Evolutionary conservation across 2,329 filamentous ascomycete genomes (phyloP), one percentile per base, ranked within the genome.

Genomic region (Penicillium rolfsii): DNA sequence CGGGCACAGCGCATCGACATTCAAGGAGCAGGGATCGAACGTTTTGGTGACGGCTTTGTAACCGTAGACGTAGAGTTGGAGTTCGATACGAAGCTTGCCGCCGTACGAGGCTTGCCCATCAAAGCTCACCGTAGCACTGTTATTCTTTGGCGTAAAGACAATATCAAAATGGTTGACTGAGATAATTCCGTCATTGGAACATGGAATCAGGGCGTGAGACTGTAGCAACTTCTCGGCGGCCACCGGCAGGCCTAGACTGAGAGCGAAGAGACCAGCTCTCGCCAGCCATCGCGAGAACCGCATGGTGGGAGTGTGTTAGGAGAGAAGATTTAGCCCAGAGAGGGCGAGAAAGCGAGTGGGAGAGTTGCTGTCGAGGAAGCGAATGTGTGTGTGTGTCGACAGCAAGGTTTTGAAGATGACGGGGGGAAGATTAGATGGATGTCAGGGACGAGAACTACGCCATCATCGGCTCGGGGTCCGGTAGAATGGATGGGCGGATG

Each of bases 91-190:
- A 64, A 97, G 89, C 73, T 90, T 90, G 70, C 91, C 92, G 69
- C 89, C 84, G 61, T 97, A 90, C 35, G 90, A 89, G n/a, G 93
- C 95, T 33, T 91, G 88, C 63, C 91, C 92, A 60, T 90, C 85
- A 67, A 97, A 87, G 72, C 91, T 84, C 76, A 72, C 46, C 3
- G 45, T 62, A 0, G 77, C 65, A 0, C 74, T 75, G 59, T 82
- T 82, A 61, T 82, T 80, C 5, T 79, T 80, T 0, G 77, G 80
- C 16, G 73, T 73, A 4, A 84, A 71, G 0, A 73, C 33, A 1
- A 82, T 71, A 41, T 82, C 73, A 55, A 69, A 64, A 12, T 62
- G 46, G 46, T 68, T 63, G 52, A 68, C 57, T 4, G 60, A 58
- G 22, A 69, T 61, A 26, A 59, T 54, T 22, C 45, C 33, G 50